Base-by-base conservation (phyloP, 1,284 basidiomycete genomes). In the Fomitopsis schrenkii region DNA sequence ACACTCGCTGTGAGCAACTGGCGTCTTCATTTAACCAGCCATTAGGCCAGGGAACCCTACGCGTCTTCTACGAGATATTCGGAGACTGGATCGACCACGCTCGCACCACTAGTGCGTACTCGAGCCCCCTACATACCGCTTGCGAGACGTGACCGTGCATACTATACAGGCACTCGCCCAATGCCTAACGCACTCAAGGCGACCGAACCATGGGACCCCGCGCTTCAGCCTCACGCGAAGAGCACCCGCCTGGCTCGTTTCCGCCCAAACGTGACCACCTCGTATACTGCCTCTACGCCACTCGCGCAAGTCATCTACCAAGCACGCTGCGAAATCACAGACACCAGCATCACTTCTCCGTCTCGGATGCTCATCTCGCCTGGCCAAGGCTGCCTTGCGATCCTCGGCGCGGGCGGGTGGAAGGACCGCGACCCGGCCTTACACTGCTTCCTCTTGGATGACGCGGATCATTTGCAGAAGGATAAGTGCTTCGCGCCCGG, bases 191-290 rank as follows among this genome's bases (percentile, higher is more conserved):
- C 28, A 38, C 52, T 38, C 15, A 19, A 7, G 36, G 59, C 38
- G 3, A 63, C 63, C 12, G 44, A 40, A 26, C 56, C 59, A 10
- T 72, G 68, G 66, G 60, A 59, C 9, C 41, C 62, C 5, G 42
- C 46, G 7, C 33, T 45, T 5, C 70, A 70, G 33, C 75, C 73
- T 0, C 75, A 76, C 54, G 64, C 72, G 0, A 59, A 64, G 3
- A 70, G 75, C 4, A 72, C 72, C 6, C 71, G 65, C 7, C 71
- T 77, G 10, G 68, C 76, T 3, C 75, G 77, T 38, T 79, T 78
- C 67, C 64, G 68, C 22, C 62, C 64, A 3, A 60, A 61, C 36
- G 48, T 68, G 15, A 52, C 59, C 4, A 58, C 65, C 15, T 63
- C 68, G 8, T 57, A 66, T 1, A 65, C 68, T 5, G 57, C 59